These are phyloP conservation scores for Thermochaetoides dissita DNA, from an alignment of 2,329 filamentous ascomycete genomes.

Conservation along the genomic window DNA sequence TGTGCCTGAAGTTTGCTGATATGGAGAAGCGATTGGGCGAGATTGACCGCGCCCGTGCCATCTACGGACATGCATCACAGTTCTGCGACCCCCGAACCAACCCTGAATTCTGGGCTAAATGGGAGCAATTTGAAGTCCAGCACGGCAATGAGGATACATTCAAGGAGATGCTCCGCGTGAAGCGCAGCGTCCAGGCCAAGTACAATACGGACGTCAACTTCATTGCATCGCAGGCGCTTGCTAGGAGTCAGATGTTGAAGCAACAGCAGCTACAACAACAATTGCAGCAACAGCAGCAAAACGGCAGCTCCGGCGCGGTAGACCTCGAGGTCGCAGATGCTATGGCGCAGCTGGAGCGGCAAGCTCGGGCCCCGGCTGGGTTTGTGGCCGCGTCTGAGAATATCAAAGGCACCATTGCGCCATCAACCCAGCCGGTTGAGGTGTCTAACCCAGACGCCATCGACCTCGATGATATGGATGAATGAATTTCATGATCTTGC, in stretches of 20 bases:
- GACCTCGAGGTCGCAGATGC: conserved; percentile 53
- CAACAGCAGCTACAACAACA: conserved; percentile 44
- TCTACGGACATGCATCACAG: conserved; percentile 91
- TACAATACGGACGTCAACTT: conserved; percentile 99
- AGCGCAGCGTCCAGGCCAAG: conserved; percentile 90
- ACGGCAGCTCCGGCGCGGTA: conserved; percentile 28
- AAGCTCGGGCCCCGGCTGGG: conserved; percentile 74
- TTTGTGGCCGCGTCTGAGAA: conserved; percentile 81
- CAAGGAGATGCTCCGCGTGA: conserved; percentile 97
- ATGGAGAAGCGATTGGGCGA: conserved; percentile 43
- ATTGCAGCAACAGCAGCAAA: conserved; percentile 34
- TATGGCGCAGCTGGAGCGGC: conserved; percentile 78
- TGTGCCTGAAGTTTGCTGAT: conserved; percentile 94
- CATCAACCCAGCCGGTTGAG: conserved; percentile 24
- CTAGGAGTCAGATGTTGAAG: conserved; percentile 56
- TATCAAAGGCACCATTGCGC: conserved; percentile 44
- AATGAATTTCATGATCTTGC: conserved; percentile 23
- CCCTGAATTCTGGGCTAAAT: conserved; percentile 84
- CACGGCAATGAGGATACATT: conserved; percentile 99
- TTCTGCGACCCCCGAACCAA: conserved; percentile 93
- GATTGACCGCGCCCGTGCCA: conserved; percentile 81
- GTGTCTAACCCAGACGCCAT: conserved; percentile 74
- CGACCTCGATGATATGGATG: conserved; percentile 60
- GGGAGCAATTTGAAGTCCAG: conserved; percentile 94
- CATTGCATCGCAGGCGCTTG: conserved; percentile 88